A percentile compares a stretch with the other conserved stretches of the same genome.
Conservation (phyloP, 1,284 basidiomycete genomes). For the Caloboletus inedulis region DNA sequence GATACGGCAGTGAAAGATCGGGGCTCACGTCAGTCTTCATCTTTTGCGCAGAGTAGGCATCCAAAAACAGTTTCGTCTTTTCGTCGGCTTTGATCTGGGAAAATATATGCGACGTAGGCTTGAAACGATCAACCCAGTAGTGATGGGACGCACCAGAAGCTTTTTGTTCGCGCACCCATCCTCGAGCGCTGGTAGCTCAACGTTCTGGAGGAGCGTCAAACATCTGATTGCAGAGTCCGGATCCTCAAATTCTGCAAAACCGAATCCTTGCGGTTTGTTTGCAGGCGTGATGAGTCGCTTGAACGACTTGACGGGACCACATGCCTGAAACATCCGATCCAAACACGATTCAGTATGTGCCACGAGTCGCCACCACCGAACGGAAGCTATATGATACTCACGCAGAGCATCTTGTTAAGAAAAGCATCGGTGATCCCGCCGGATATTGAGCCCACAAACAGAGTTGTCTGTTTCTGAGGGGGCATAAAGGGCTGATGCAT, state of each 20-base stretch:
- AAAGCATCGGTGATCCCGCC: slow-evolving; percentile 84
- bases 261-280: slow-evolving; percentile 92
- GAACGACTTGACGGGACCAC: slow-evolving; percentile 83
- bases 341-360: not conserved
- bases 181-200: slow-evolving; percentile 85
- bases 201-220: slow-evolving; percentile 74
- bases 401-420: slow-evolving; percentile 73
- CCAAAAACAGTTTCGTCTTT: slow-evolving; percentile 83
- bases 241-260: slow-evolving; percentile 90
- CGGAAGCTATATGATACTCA: slow-evolving; percentile 40
- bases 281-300: slow-evolving; percentile 87
- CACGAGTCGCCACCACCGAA: not conserved
- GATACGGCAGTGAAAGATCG: not conserved
- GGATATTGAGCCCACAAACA: slow-evolving; percentile 95
- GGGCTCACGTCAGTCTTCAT: slow-evolving; percentile 70
- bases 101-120: slow-evolving; percentile 35
- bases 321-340: slow-evolving; percentile 56
- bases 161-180: slow-evolving; percentile 84
- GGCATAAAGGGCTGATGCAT: slow-evolving; percentile 55
- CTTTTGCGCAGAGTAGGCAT: slow-evolving; percentile 77
- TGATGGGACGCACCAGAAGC: slow-evolving; percentile 63
- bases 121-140: slow-evolving; percentile 27
- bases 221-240: slow-evolving; percentile 86
- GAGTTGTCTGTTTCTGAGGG: slow-evolving; percentile 59
- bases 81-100: slow-evolving; percentile 87